These are phyloP conservation scores for Fusarium kyushuense DNA, from an alignment of 2,329 filamentous ascomycete genomes.

Conservation along the genomic window DNA sequence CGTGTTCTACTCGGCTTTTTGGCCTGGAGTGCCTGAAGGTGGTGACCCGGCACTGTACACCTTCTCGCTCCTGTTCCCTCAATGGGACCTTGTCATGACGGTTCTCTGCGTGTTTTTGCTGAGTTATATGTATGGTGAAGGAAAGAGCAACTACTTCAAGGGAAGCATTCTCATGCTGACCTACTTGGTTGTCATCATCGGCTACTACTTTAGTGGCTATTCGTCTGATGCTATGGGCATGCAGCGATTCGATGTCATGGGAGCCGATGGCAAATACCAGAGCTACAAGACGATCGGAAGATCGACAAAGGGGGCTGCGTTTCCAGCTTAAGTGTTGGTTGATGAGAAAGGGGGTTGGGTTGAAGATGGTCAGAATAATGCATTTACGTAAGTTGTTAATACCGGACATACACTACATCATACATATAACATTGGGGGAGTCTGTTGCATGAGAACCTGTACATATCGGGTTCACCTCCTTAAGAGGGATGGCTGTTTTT, in stretches of 20 bases:
- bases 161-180: conserved; percentile 93
- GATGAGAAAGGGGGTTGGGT: background rate
- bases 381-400: conserved; percentile 27
- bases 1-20: conserved; percentile 88
- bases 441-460: conserved; percentile 10
- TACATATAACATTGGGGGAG: conserved; percentile 21
- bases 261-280: conserved; percentile 62
- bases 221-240: conserved; percentile 59
- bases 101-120: conserved; percentile 96
- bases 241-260: conserved; percentile 67
- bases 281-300: conserved; percentile 67
- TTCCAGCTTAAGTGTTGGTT: conserved; percentile 33
- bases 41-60: conserved; percentile 67
- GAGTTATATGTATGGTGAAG: conserved; percentile 97
- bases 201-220: conserved; percentile 85
- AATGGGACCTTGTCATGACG: conserved; percentile 99
- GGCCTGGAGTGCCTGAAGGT: conserved; percentile 60
- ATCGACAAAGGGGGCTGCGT: conserved; percentile 52
- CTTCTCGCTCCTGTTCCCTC: conserved; percentile 92
- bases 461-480: conserved; percentile 24
- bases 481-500: conserved; percentile 18
- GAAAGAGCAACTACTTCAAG: conserved; percentile 99
- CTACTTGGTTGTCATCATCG: conserved; percentile 90
- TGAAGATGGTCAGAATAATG: conserved; percentile 4
- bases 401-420: conserved; percentile 36